These are phyloP conservation scores for Penicillium decumbens DNA, from an alignment of 2,329 filamentous ascomycete genomes.

Conservation along the genomic window DNA sequence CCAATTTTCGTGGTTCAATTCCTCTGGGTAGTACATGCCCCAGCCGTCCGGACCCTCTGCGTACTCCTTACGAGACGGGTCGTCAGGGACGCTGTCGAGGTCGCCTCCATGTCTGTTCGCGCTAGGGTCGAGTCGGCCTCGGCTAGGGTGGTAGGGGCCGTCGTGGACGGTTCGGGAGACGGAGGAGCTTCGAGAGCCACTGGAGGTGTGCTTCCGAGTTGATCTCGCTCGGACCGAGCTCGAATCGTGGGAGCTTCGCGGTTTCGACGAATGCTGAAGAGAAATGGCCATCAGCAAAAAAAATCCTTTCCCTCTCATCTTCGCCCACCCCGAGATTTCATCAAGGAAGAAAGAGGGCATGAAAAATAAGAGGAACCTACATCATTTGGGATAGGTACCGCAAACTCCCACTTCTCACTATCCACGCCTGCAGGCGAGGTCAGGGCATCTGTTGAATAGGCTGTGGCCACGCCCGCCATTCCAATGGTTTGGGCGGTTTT, in stretches of 20 bases:
- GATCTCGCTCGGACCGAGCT: conserved; percentile 26
- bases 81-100: conserved; percentile 36
- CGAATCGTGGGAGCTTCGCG: conserved; percentile 39
- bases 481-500: conserved; percentile 13
- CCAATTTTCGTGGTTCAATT: conserved; percentile 42
- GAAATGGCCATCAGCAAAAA: conserved; percentile 16
- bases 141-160: conserved; percentile 23
- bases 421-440: conserved; percentile 34
- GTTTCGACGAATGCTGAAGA: conserved; percentile 26
- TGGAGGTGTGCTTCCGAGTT: conserved; percentile 30
- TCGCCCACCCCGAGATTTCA: background rate
- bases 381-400: conserved; percentile 34
- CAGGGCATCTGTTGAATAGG: conserved; percentile 39
- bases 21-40: conserved; percentile 9
- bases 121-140: conserved; percentile 33
- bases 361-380: conserved; percentile 25
- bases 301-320: background rate
- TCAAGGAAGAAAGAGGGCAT: background rate
- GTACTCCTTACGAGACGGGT: conserved; percentile 26
- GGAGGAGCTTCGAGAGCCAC: conserved; percentile 39
- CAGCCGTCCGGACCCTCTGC: conserved; percentile 19
- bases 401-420: conserved; percentile 37
- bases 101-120: conserved; percentile 39
- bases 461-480: conserved; percentile 42
- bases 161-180: conserved; percentile 34